Evolutionary conservation across 1,139 yeast genomes (phyloP).

Genomic region (Suhomyces bolitotheri): DNA sequence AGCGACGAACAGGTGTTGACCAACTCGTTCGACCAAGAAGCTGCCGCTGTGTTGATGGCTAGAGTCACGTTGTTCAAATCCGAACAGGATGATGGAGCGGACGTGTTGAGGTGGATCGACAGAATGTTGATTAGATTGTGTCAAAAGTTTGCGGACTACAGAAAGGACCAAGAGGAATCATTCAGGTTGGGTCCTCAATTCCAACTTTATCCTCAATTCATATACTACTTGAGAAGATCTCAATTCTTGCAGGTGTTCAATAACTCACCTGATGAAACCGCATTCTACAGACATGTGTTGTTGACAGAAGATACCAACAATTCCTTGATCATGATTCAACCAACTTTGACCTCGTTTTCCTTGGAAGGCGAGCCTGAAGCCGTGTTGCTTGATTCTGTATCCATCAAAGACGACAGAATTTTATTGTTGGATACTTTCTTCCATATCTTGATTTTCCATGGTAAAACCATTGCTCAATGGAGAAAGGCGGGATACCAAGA

Average conservation of each 20-base stretch:
- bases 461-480: slow-evolving; percentile 95
- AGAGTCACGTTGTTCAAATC: slow-evolving; percentile 90
- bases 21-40: slow-evolving; percentile 93
- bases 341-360: slow-evolving; percentile 85
- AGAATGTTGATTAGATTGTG: slow-evolving; percentile 52
- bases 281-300: slow-evolving; percentile 91
- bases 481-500: slow-evolving; percentile 94
- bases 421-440: slow-evolving; percentile 90
- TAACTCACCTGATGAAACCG: slow-evolving; percentile 98
- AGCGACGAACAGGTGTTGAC: slow-evolving; percentile 51
- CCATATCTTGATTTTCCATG: slow-evolving; percentile 94
- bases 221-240: slow-evolving; percentile 93
- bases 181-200: slow-evolving; percentile 51
- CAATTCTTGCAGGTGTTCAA: slow-evolving; percentile 96
- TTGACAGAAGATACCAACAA: slow-evolving; percentile 89
- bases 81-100: slow-evolving; percentile 64
- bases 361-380: slow-evolving; percentile 84
- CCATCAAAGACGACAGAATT: slow-evolving; percentile 86
- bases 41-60: slow-evolving; percentile 95
- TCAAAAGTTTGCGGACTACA: slow-evolving; percentile 53
- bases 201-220: slow-evolving; percentile 82
- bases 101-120: slow-evolving; percentile 54
- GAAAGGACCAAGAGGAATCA: slow-evolving; percentile 49
- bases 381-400: slow-evolving; percentile 90
- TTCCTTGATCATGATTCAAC: slow-evolving; percentile 96